phyloP scores from a whole-genome alignment of 257 asterid species.

The Lantana camara region DNA sequence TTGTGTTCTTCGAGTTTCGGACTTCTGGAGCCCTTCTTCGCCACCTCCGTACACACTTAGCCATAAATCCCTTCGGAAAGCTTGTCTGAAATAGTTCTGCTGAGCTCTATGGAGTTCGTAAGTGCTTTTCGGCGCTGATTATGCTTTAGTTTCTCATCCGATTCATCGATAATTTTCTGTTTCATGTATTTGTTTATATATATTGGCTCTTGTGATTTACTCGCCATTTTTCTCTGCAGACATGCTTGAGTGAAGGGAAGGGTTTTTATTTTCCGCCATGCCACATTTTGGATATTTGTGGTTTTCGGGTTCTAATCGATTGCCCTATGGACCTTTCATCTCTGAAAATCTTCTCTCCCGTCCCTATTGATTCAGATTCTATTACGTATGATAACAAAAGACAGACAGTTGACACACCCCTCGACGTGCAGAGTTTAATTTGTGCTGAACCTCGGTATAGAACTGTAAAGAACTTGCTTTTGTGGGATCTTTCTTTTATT shows the following conservation, averaged over 20 bases:
- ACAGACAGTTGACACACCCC: constrained; percentile 35
- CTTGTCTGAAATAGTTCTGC: neutral
- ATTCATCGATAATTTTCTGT: neutral
- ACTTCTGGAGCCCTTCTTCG: too few relatives aligned
- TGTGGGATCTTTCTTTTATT: constrained; percentile 56
- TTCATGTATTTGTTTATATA: neutral
- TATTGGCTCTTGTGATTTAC: neutral
- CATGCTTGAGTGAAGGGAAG: constrained; percentile 79
- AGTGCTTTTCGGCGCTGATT: constrained; percentile 8
- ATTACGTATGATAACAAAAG: constrained; percentile 25
- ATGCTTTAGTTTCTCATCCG: neutral
- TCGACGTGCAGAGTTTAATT: constrained; percentile 51
- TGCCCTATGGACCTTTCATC: constrained; percentile 86
- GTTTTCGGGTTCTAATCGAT: constrained; percentile 68
- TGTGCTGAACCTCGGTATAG: constrained; percentile 69
- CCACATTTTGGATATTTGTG: constrained; percentile 65
- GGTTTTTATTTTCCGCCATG: constrained; percentile 84
- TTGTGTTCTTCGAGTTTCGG: too few relatives aligned
- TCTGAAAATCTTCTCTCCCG: constrained; percentile 65
- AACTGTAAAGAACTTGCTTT: constrained; percentile 58
- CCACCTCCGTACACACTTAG: neutral
- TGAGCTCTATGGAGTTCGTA: constrained; percentile 39
- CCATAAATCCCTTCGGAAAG: neutral
- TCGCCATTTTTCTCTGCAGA: constrained; percentile 49
- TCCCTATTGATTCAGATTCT: constrained; percentile 37